phyloP scores from a whole-genome alignment of 1,284 basidiomycete genomes.

The Takashimella koratensis region DNA sequence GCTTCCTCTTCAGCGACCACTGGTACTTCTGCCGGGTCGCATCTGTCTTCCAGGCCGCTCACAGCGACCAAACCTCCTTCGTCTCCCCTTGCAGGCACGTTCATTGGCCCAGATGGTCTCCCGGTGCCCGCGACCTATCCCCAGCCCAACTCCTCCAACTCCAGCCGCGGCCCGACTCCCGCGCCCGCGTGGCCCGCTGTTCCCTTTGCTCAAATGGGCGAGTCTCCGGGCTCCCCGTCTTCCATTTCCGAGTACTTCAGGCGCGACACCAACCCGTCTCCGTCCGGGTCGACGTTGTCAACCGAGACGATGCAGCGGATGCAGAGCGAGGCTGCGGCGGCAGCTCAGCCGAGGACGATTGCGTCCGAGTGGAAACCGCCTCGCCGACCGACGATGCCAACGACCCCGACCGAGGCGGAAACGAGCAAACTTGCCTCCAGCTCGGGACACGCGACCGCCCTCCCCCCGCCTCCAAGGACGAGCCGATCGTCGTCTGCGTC shows the following conservation, averaged over 20 bases:
- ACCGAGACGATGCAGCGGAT: neutral
- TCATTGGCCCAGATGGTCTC: neutral
- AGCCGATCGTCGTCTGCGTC: neutral
- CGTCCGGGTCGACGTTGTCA: neutral
- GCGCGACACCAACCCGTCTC: neutral
- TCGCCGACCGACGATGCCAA: constrained; percentile 2
- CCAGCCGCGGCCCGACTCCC: too few species aligned
- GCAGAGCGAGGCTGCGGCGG: too few species aligned
- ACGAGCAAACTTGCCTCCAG: neutral
- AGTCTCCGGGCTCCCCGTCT: neutral
- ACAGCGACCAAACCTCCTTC: neutral
- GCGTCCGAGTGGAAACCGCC: constrained; percentile 1
- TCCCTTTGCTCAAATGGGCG: neutral
- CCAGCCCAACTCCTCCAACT: neutral
- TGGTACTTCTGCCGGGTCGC: neutral
- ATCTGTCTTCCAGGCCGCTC: neutral
- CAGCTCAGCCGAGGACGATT: neutral
- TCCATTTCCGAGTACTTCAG: neutral
- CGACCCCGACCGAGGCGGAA: neutral
- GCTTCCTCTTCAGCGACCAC: neutral
- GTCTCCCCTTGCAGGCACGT: neutral
- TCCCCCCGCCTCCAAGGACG: neutral
- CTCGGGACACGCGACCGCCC: neutral
- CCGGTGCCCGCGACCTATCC: neutral
- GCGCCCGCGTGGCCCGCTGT: neutral